Conservation (phyloP, 2,329 filamentous ascomycete genomes). For the Alternaria sp. region DNA sequence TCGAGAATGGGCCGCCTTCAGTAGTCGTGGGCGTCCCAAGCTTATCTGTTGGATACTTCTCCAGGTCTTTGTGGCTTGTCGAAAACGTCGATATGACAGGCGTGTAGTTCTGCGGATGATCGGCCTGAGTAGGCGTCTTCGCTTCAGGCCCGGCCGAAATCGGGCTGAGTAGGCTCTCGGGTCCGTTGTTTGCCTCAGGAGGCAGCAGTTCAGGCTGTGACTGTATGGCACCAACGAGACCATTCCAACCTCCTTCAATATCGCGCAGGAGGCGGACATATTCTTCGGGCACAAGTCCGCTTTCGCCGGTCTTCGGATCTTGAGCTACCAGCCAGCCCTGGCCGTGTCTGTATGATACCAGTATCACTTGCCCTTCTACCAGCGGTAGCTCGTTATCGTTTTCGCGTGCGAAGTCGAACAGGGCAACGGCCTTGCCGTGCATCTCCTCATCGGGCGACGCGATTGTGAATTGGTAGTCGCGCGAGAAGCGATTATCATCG, state of each 20-base stretch:
- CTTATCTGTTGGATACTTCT: constrained; percentile 56
- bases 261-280: constrained; percentile 93
- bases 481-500: constrained; percentile 82
- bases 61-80: constrained; percentile 61
- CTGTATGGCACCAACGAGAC: constrained; percentile 45
- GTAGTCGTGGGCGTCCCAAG: constrained; percentile 49
- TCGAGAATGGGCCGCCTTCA: constrained; percentile 32
- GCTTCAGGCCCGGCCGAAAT: constrained; percentile 48
- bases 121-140: constrained; percentile 52
- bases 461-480: constrained; percentile 94
- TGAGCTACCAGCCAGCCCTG: constrained; percentile 98
- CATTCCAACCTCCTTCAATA: constrained; percentile 83
- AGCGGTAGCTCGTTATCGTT: constrained; percentile 96
- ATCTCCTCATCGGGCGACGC: constrained; percentile 96
- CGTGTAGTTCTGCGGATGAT: constrained; percentile 48
- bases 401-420: constrained; percentile 94
- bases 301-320: constrained; percentile 92
- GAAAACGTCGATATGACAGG: constrained; percentile 62
- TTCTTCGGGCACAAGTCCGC: constrained; percentile 93
- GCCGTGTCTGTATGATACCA: constrained; percentile 94
- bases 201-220: constrained; percentile 17
- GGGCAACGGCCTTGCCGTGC: constrained; percentile 92
- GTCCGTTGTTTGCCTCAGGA: constrained; percentile 32
- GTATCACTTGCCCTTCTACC: constrained; percentile 93
- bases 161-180: constrained; percentile 45